A percentile compares a stretch with the other conserved stretches of the same genome.
Evolutionary conservation across 257 asterid genomes (phyloP).

Genomic region (Solanum peruvianum): DNA sequence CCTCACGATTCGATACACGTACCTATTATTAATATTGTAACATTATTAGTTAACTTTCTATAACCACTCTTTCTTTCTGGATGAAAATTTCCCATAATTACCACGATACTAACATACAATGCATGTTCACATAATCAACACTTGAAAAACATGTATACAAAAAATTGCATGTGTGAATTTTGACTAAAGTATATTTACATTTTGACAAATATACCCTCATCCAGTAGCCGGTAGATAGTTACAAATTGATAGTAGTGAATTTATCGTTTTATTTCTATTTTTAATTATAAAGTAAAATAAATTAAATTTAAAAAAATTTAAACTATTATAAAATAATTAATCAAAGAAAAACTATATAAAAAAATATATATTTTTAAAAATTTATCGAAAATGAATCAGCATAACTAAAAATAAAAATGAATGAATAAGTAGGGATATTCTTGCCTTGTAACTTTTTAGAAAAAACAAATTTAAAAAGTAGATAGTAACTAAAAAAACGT

Average conservation of each 20-base stretch:
- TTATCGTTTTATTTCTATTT: too few relatives aligned
- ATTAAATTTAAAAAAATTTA: rapidly evolving
- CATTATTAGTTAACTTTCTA: not conserved
- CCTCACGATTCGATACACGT: not conserved
- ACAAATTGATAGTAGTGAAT: not conserved
- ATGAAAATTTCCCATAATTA: not conserved
- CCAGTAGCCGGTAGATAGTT: not conserved
- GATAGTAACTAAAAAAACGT: not conserved
- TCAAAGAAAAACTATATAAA: too few relatives aligned
- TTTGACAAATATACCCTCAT: not conserved
- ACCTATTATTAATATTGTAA: not conserved
- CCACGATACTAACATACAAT: not conserved
- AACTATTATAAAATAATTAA: too few relatives aligned
- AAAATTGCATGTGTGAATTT: not conserved
- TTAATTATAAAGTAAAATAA: too few relatives aligned
- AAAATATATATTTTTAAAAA: too few relatives aligned
- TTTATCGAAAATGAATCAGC: too few relatives aligned
- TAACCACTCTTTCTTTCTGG: not conserved
- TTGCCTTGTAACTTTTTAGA: not conserved
- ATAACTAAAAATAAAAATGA: too few relatives aligned
- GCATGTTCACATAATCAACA: not conserved
- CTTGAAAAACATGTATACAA: not conserved
- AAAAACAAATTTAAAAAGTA: not conserved
- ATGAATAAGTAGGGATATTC: too few relatives aligned
- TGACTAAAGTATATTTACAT: not conserved